A percentile compares a stretch with the other conserved stretches of the same genome.
phyloP scores from a whole-genome alignment of 2,329 filamentous ascomycete species.

The Pseudogymnoascus sp. region DNA sequence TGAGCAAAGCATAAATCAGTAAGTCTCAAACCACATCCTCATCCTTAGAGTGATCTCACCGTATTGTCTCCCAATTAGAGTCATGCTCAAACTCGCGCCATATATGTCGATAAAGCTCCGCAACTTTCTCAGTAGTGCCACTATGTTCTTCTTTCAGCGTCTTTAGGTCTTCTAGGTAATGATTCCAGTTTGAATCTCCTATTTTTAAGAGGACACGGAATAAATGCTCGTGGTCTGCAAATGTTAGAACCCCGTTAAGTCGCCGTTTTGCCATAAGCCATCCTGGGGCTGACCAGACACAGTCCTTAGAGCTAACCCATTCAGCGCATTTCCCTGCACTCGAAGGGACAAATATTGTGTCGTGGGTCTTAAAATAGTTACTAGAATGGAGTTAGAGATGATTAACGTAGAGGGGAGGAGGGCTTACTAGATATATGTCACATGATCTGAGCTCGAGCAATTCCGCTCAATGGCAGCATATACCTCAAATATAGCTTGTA shows the following conservation, averaged over 20 bases:
- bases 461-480: background rate
- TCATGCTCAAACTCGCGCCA: background rate
- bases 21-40: background rate
- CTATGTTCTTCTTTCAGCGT: background rate
- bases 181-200: slow-evolving; percentile 1
- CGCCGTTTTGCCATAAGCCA: background rate
- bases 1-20: background rate
- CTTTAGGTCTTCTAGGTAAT: background rate
- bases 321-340: background rate
- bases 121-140: background rate
- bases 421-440: background rate
- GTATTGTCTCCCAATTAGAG: background rate
- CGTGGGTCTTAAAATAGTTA: background rate
- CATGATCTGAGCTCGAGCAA: background rate
- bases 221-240: background rate
- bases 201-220: background rate
- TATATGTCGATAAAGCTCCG: background rate
- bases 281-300: background rate
- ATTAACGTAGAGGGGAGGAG: background rate
- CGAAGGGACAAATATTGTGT: background rate
- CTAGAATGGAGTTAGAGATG: background rate
- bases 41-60: background rate
- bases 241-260: background rate
- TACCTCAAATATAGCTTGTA: background rate
- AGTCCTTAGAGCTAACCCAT: background rate